Evolutionary conservation across 768 basidiomycete species (phyloP).

Genomic region (Brasilioporus rufonigricans): DNA sequence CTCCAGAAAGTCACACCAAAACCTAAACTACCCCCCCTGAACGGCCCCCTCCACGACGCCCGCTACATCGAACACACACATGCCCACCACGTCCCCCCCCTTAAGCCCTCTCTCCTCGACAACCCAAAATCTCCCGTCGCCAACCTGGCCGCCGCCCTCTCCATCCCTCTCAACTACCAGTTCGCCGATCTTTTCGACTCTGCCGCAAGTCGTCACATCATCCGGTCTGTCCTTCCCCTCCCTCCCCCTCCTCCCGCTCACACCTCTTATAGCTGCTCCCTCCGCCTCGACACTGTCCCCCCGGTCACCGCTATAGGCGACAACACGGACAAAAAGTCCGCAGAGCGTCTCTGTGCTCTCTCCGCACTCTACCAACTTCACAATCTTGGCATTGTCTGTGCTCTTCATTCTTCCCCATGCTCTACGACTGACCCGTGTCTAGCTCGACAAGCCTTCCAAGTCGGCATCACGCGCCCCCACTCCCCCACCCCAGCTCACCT

Average conservation of each 20-base stretch:
- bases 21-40: neutral
- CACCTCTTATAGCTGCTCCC: slow-evolving; percentile 16
- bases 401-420: neutral
- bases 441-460: slow-evolving; percentile 34
- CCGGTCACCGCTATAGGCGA: slow-evolving; percentile 64
- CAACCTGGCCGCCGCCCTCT: slow-evolving; percentile 34
- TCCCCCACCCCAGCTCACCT: slow-evolving; percentile 24
- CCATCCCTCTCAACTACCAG: slow-evolving; percentile 16
- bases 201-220: slow-evolving; percentile 9
- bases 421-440: neutral
- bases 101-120: slow-evolving; percentile 32
- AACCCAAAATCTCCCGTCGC: slow-evolving; percentile 55
- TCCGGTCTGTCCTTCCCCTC: slow-evolving; percentile 18
- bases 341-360: slow-evolving; percentile 73
- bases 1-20: slow-evolving; percentile 6
- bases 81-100: slow-evolving; percentile 7
- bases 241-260: neutral
- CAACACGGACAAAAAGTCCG: slow-evolving; percentile 52
- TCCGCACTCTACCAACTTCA: slow-evolving; percentile 73
- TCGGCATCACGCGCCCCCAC: neutral
- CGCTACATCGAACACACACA: slow-evolving; percentile 30
- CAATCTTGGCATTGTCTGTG: slow-evolving; percentile 58
- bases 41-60: slow-evolving; percentile 38
- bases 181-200: slow-evolving; percentile 16
- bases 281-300: slow-evolving; percentile 27